Base-by-base conservation (phyloP, 2,329 filamentous ascomycete genomes). In the Thelonectria discophora region DNA sequence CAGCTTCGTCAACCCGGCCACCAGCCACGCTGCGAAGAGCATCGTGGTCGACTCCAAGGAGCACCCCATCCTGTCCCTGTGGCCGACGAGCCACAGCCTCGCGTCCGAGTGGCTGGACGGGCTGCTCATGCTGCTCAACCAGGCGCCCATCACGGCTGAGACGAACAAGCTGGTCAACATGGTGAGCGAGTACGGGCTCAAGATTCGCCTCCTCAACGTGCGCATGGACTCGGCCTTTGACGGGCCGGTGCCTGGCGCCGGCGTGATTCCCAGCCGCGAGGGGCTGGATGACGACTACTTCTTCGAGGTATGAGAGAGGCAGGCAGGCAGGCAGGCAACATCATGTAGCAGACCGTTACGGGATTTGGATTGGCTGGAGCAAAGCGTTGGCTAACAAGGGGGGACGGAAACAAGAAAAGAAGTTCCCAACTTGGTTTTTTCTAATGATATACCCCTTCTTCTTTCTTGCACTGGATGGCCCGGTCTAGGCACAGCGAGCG, bases 71-170 rank as follows among this genome's bases (percentile, higher is more conserved):
- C 82, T 99, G 55, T 92, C 90, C n/a, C 83, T 99, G 54, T 89
- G 93, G 75, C 94, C 94, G 6, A 81, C 88, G 61, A 91, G 88
- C 60, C 90, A 95, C 74, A 92, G 88, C 66, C 81, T 95, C 49
- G 95, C 95, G 10, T 96, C 93, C 1, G 95, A 99, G 78, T 99
- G 95, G 95, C 84, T 99, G 5, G 95, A 99, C 75, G 95, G 95
- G 1, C 80, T 99, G 66, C 84, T 98, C 58, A 97, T 99, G 93
- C 83, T 99, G 56, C 84, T 99, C 21, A 93, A 96, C 73, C 95
- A 99, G 77, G 88, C 94, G 61, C 95, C 95, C 18, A 97, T 99
- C 74, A 99, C 95, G n/a, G 88, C 93, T 3, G 94, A 98, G 79
- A 98, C 95, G 37, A 94, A 90, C 74, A 96, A 95, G 77, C 81